A percentile compares a stretch with the other conserved stretches of the same genome.
Evolutionary conservation across 306 rosid species (phyloP).

Genomic region (Dalbergia cochinchinensis): DNA sequence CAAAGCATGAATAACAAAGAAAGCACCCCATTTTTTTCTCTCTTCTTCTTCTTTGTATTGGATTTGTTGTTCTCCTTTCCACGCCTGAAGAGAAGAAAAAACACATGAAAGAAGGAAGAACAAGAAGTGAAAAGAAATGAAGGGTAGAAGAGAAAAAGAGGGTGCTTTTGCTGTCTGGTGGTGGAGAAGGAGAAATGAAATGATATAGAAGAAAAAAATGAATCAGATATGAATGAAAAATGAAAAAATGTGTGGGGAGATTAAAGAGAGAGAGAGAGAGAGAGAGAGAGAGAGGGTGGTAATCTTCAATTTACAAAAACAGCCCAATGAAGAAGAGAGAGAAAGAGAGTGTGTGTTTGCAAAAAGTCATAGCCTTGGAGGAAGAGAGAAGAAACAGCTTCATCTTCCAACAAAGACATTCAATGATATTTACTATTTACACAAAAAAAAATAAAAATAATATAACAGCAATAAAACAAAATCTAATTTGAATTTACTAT

Average conservation of each 20-base stretch:
- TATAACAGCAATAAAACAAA: not conserved
- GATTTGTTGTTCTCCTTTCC: conserved; percentile 26
- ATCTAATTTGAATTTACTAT: no score
- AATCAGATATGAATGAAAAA: conserved; percentile 27
- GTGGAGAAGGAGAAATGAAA: not conserved
- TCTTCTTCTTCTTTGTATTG: not conserved
- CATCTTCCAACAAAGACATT: conserved; percentile 46
- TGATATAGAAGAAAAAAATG: not conserved
- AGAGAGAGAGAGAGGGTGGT: conserved; percentile 53
- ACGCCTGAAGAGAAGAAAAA: conserved; percentile 20
- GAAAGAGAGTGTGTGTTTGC: conserved; percentile 50
- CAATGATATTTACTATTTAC: conserved; percentile 38
- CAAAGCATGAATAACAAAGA: conserved; percentile 43
- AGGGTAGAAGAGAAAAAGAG: not conserved
- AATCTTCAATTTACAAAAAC: conserved; percentile 67
- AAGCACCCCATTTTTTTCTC: conserved; percentile 21
- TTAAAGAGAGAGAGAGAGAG: no score
- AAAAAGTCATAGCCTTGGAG: conserved; percentile 52
- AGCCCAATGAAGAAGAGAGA: conserved; percentile 56
- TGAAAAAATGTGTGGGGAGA: conserved; percentile 45
- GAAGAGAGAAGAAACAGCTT: conserved; percentile 51
- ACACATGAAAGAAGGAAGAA: conserved; percentile 40
- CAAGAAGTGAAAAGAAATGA: not conserved
- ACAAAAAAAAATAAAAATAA: not conserved
- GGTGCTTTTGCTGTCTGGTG: not conserved